Conservation (phyloP, 805 yeast species). For the Saturnispora galanensis region DNA sequence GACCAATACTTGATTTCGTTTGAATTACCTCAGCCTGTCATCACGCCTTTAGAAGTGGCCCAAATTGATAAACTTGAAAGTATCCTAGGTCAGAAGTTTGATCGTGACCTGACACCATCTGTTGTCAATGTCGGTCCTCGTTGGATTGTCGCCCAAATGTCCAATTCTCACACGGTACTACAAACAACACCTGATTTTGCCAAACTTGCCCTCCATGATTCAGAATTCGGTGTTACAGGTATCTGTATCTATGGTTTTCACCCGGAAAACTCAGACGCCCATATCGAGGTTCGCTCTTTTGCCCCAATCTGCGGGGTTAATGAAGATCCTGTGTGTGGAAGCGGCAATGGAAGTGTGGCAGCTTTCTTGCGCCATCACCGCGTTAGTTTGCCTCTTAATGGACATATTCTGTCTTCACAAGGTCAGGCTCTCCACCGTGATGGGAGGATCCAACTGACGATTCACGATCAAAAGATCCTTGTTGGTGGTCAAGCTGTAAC, state of each 20-base stretch:
- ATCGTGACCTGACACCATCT: slow-evolving; percentile 16
- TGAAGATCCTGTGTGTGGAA: slow-evolving; percentile 52
- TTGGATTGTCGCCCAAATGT: slow-evolving; percentile 34
- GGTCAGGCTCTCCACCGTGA: slow-evolving; percentile 5
- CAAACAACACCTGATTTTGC: slow-evolving; percentile 26
- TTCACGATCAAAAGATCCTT: neutral
- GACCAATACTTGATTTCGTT: neutral
- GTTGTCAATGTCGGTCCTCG: slow-evolving; percentile 35
- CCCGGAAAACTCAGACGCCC: slow-evolving; percentile 17
- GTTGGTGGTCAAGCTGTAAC: slow-evolving; percentile 8
- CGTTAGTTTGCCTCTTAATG: neutral
- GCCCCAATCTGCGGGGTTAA: slow-evolving; percentile 22
- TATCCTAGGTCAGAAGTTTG: neutral
- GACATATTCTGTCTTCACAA: neutral
- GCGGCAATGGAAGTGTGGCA: slow-evolving; percentile 29
- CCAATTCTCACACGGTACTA: slow-evolving; percentile 25
- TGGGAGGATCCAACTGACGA: neutral
- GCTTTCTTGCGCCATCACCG: slow-evolving; percentile 2
- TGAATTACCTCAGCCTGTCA: slow-evolving; percentile 3
- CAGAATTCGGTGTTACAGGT: slow-evolving; percentile 24
- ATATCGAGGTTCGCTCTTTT: slow-evolving; percentile 35
- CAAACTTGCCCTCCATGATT: slow-evolving; percentile 16
- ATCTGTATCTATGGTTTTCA: slow-evolving; percentile 29
- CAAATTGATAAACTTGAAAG: slow-evolving; percentile 2
- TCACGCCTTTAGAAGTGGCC: neutral